A percentile compares a stretch with the other conserved stretches of the same genome.
phyloP scores from a whole-genome alignment of 768 basidiomycete species.

The Suillus subalutaceus region DNA sequence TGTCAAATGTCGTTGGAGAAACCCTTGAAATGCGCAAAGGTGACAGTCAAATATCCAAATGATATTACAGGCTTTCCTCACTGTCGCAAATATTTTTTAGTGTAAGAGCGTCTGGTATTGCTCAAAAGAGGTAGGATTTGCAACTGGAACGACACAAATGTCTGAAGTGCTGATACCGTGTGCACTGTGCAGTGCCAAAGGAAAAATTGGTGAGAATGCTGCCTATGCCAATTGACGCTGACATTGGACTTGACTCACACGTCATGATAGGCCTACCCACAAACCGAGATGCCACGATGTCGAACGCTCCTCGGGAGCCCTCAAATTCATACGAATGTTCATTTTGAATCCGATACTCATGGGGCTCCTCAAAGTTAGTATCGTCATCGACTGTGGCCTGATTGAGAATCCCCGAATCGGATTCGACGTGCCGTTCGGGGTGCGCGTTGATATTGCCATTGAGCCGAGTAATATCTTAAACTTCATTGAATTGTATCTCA shows the following conservation, averaged over 20 bases:
- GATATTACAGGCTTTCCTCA: neutral
- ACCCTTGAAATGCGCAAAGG: conserved; percentile 3
- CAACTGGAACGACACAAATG: neutral
- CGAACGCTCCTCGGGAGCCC: neutral
- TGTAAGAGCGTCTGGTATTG: conserved; percentile 2
- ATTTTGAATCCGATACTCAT: neutral
- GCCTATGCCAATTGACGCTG: neutral
- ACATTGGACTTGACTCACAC: neutral
- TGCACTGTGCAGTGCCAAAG: neutral
- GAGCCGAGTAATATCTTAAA: neutral
- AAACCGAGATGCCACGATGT: neutral
- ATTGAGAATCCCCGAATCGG: neutral
- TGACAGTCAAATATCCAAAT: neutral
- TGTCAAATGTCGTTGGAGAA: neutral
- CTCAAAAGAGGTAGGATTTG: neutral
- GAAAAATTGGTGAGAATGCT: neutral
- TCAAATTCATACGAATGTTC: neutral
- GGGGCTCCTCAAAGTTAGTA: neutral
- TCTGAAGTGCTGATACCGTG: neutral
- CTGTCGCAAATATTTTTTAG: neutral
- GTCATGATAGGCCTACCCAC: neutral
- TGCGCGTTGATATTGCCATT: neutral
- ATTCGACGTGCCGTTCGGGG: neutral
- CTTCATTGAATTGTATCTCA: neutral
- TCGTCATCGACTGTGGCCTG: neutral